Base-by-base conservation (phyloP, 176 grass and related monocot genomes). In the Cenchrus americanus region DNA sequence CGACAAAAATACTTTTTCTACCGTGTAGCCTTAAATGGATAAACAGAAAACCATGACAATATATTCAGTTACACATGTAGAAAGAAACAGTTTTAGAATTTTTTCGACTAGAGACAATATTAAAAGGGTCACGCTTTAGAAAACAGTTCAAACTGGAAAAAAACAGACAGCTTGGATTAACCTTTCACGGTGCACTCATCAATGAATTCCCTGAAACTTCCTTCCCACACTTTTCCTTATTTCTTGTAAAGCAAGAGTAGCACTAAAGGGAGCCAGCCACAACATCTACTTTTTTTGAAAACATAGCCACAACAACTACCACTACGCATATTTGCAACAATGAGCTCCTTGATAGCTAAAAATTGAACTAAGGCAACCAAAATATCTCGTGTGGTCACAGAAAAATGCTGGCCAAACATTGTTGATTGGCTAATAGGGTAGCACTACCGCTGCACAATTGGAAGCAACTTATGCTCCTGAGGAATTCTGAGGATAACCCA, bases 1-100 rank as follows among this genome's bases (percentile, higher is more conserved):
- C 8, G 12, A 12, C 43, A 77, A 83, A 43, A 22, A 23, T 71
- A 67, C 10, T 77, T 52, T 82, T 43, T 62, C 15, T 88, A 13
- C 19, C 12, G 34, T 37, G 34, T 75, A 71, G 18, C 58, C 59
- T n/a, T 66, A 86, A 66, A 66, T 68, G 40, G 78, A 67, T 8
- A 44, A 37, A 3, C 4, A 0, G 22, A 30, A 48, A 68, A 17
- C 15, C 11, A 6, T 37, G 52, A 15, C 11, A 1, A 3, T 55
- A 53, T 41, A 55, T 67, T 14, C 22, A 37, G 8, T 15, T 51
- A 71, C 30, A 12, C 1, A 18, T 51, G 27, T 8, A 37, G 66
- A 37, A 76, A 40, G 9, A 41, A 17, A 66, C 1, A 1, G 8
- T 49, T 37, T 70, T 40, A 8, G 6, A 44, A 44, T 44, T 37